phyloP scores from a whole-genome alignment of 2,329 filamentous ascomycete species.

The Fusarium redolens region DNA sequence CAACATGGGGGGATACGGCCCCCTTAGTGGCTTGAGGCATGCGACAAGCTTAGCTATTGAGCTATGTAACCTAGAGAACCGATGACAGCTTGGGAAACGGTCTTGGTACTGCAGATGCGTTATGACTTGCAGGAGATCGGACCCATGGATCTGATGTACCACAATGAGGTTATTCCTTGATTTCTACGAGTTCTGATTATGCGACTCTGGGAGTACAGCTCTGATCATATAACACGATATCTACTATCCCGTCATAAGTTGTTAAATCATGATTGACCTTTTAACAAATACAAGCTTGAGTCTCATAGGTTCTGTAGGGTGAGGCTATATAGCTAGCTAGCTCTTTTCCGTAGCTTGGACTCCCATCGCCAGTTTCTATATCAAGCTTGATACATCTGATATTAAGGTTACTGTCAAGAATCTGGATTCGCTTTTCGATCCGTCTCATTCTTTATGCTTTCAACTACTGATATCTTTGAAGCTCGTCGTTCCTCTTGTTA shows the following conservation, averaged over 20 bases:
- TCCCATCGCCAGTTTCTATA: not conserved
- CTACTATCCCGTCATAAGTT: too few species aligned
- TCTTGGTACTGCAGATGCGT: not conserved
- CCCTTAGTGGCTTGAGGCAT: conserved; percentile 18
- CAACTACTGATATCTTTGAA: not conserved
- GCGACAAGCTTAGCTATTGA: conserved; percentile 1
- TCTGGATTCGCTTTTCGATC: not conserved
- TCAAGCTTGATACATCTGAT: not conserved
- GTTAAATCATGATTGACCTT: too few species aligned
- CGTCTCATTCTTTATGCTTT: not conserved
- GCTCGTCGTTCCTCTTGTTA: not conserved
- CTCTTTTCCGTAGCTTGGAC: not conserved
- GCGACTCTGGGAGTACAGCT: not conserved
- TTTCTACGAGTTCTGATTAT: not conserved
- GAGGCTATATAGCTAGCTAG: not conserved
- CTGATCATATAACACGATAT: not conserved
- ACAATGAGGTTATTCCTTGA: not conserved
- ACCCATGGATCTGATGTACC: not conserved
- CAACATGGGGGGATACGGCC: not conserved
- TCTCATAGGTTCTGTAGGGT: not conserved
- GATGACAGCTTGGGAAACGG: not conserved
- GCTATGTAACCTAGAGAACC: not conserved
- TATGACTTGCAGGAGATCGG: conserved; percentile 11
- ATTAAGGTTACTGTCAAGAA: not conserved
- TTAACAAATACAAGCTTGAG: not conserved